Evolutionary conservation across 2,329 filamentous ascomycete genomes (phyloP).

Genomic region (Tolypocladium sp.): DNA sequence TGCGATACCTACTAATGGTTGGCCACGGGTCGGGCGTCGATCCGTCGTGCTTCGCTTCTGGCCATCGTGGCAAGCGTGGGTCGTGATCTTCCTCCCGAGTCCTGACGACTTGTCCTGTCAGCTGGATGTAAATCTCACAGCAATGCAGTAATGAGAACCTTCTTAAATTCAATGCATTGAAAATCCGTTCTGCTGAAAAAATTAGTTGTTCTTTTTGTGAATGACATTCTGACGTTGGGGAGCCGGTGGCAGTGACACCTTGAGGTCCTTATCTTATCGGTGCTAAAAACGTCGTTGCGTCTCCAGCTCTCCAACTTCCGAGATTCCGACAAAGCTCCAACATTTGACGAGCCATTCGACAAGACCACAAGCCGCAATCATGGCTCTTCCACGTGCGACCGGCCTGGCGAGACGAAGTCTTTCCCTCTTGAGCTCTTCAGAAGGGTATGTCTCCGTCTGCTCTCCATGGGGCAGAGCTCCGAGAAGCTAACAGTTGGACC

Average conservation of each 20-base stretch:
- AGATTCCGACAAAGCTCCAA: not conserved
- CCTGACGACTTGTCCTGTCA: no score
- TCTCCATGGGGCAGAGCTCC: no score
- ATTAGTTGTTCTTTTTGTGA: not conserved
- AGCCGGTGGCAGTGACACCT: not conserved
- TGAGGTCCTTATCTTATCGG: not conserved
- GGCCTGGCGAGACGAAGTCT: constrained; percentile 9
- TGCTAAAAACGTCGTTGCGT: not conserved
- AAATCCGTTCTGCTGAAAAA: no score
- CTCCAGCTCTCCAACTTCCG: not conserved
- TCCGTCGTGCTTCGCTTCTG: no score
- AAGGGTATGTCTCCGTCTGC: constrained; percentile 8
- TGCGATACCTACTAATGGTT: no score
- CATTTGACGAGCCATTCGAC: not conserved
- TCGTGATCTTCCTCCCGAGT: no score
- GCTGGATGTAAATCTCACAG: no score
- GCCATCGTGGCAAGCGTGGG: no score
- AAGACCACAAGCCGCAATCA: not conserved
- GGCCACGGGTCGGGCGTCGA: no score
- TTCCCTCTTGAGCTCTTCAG: constrained; percentile 12
- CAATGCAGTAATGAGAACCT: no score
- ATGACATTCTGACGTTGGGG: not conserved
- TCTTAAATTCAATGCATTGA: no score
- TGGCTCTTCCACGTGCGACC: constrained; percentile 1
- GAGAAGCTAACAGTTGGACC: not conserved